Base-by-base conservation (phyloP, 2,329 filamentous ascomycete genomes). In the Tolypocladium sp. region DNA sequence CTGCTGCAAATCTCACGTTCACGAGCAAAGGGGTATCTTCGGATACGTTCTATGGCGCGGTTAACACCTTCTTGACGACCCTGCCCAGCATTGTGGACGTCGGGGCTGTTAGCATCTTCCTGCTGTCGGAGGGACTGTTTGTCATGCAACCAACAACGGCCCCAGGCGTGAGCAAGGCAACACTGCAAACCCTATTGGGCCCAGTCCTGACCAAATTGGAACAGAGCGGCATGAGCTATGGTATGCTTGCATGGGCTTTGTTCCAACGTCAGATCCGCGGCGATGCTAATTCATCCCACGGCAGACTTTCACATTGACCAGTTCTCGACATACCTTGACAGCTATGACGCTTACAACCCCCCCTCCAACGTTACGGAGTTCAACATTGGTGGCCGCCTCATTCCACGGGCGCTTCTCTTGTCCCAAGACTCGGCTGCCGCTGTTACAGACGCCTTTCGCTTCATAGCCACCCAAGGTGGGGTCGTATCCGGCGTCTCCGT, bases 1-100 rank as follows among this genome's bases (percentile, higher is more conserved):
- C 75, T 1, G 80, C 76, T 2, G 74, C 77, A 1, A 76, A 72
- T 5, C 65, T 84, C 10, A 71, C 69, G 0, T 79, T 83, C 46
- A 33, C 46, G 27, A 51, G 15, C 17, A 51, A 51, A 33, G 46
- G 46, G 1, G 46, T 51, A 3, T 33, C 46, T 4, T n/a, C 8
- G 27, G 46, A 51, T 15, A 12, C 46, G 12, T 51, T 51, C 15
- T 51, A 51, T 12, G 46, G 17, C 8, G 46, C 17, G 17, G 27
- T 51, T 3, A 33, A 51, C 17, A 51, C 12, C 6, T 51, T 51
- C 27, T 12, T 51, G 27, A 33, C 46, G 27, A 33, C 25, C 4
- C 27, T 30, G 15, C 46, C 46, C 17, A 51, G 27, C 17, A 33
- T 51, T 20, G 46, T 33, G 2, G 46, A 51, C 27, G 27, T 15